phyloP scores from a whole-genome alignment of 2,329 filamentous ascomycete species.

The Monosporascus cannonballus region DNA sequence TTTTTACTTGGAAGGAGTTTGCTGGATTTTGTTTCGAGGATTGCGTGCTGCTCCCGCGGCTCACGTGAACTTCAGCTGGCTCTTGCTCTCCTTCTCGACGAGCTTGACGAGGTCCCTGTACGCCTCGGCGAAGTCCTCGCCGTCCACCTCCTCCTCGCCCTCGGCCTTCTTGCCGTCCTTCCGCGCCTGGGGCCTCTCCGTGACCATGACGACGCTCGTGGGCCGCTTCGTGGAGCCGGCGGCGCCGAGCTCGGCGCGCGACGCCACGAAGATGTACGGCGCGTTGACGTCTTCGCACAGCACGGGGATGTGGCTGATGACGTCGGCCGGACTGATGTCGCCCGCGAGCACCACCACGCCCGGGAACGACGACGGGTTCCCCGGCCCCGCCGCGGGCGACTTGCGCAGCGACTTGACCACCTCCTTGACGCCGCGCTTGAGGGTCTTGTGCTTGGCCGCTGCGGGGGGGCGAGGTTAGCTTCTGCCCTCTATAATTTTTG shows the following conservation, averaged over 20 bases:
- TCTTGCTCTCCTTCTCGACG: slow-evolving; percentile 55
- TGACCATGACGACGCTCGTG: slow-evolving; percentile 91
- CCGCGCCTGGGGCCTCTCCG: slow-evolving; percentile 41
- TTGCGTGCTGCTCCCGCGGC: slow-evolving; percentile 17
- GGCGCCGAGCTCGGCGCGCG: slow-evolving; percentile 86
- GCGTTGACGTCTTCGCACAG: slow-evolving; percentile 98
- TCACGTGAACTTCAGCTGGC: slow-evolving; percentile 49
- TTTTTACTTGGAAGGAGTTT: too few relatives aligned
- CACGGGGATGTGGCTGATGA: slow-evolving; percentile 96
- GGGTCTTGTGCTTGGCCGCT: slow-evolving; percentile 93
- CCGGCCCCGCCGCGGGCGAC: slow-evolving; percentile 64
- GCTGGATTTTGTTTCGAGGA: too few relatives aligned
- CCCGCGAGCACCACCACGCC: slow-evolving; percentile 87
- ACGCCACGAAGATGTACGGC: slow-evolving; percentile 91
- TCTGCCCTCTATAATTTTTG: background rate
- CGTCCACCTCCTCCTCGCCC: slow-evolving; percentile 37
- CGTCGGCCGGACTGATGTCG: slow-evolving; percentile 97
- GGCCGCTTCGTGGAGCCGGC: slow-evolving; percentile 93
- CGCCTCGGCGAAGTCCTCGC: slow-evolving; percentile 55
- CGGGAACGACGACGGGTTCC: slow-evolving; percentile 52
- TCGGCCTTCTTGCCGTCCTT: slow-evolving; percentile 39
- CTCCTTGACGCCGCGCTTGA: slow-evolving; percentile 98
- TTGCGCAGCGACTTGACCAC: slow-evolving; percentile 98
- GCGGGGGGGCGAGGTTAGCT: slow-evolving; percentile 14
- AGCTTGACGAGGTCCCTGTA: slow-evolving; percentile 62